phyloP scores from a whole-genome alignment of 345 rosid species.

The Carallia pectinifolia region DNA sequence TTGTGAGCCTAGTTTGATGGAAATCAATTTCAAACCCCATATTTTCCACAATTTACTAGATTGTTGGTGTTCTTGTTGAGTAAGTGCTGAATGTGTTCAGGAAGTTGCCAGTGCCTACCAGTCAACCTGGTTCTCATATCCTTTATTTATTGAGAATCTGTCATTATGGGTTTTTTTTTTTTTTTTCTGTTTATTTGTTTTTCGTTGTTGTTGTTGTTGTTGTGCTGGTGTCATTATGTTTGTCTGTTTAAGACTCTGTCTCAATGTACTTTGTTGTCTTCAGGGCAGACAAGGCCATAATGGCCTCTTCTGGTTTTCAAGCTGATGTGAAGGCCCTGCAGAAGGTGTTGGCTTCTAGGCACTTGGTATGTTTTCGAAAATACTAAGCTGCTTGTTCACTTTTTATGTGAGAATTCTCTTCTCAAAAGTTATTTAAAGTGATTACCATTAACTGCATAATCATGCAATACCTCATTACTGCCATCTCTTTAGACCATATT shows the following conservation, averaged over 20 bases:
- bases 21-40: too few relatives aligned
- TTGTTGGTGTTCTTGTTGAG: too few relatives aligned
- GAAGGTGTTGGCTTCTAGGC: conserved; percentile 74
- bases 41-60: too few relatives aligned
- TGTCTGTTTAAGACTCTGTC: background rate
- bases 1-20: too few relatives aligned
- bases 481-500: background rate
- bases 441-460: background rate
- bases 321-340: conserved; percentile 93
- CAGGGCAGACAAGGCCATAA: conserved; percentile 77
- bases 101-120: too few relatives aligned
- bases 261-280: background rate
- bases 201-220: background rate
- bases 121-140: too few relatives aligned
- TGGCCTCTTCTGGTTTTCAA: conserved; percentile 95
- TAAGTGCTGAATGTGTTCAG: too few relatives aligned
- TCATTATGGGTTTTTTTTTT: background rate
- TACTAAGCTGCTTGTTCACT: background rate
- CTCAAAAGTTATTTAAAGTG: background rate
- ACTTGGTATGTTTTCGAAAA: conserved; percentile 61
- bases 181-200: background rate
- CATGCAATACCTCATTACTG: background rate
- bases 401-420: background rate
- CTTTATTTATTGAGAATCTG: too few relatives aligned
- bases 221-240: too few relatives aligned